Percentiles rank a stretch among this genome's conserved stretches.
Conservation (phyloP, 192 early-diverging fungal genomes). For the Podila verticillata region DNA sequence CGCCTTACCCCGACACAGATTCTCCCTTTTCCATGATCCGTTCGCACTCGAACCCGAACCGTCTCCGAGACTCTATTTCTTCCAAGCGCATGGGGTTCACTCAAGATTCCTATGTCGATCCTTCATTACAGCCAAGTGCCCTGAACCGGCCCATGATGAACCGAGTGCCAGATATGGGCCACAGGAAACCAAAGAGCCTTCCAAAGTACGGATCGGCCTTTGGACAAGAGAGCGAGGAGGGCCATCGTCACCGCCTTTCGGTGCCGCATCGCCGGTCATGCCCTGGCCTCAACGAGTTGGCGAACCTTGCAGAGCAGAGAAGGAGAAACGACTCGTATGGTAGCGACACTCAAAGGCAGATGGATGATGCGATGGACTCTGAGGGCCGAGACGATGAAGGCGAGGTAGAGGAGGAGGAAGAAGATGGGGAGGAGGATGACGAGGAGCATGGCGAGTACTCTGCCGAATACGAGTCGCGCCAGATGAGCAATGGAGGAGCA, state of each 20-base stretch:
- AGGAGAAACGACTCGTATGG: background rate
- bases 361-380: constrained; percentile 8
- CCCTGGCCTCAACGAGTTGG: constrained; percentile 3
- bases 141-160: too few relatives aligned
- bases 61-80: background rate
- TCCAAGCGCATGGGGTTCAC: background rate
- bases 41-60: background rate
- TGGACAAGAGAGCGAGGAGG: too few relatives aligned
- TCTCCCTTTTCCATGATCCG: background rate
- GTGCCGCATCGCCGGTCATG: background rate
- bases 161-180: too few relatives aligned
- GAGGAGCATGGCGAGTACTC: background rate
- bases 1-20: background rate
- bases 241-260: too few relatives aligned
- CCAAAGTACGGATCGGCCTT: too few relatives aligned
- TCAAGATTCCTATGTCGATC: background rate
- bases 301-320: background rate
- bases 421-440: background rate
- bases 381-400: constrained; percentile 1
- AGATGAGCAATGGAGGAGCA: background rate
- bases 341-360: background rate
- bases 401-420: constrained; percentile 9
- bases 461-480: background rate
- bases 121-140: background rate
- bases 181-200: too few relatives aligned